Evolutionary conservation across 176 grass and related monocot species (phyloP).

Genomic region (Carex pumila): DNA sequence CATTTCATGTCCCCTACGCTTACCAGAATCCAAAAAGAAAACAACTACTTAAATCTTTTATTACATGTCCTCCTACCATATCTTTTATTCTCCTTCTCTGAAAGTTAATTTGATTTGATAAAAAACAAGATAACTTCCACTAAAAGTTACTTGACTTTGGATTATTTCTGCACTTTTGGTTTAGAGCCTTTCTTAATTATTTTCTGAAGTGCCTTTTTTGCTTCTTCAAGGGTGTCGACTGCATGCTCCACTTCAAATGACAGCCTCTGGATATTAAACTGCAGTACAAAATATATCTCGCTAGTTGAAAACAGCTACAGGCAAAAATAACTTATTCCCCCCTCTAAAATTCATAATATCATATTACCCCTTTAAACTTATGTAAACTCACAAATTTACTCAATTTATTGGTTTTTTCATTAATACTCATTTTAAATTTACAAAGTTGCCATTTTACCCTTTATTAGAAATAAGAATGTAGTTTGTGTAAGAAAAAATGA

Average conservation of each 20-base stretch:
- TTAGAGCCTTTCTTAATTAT: conserved; percentile 51
- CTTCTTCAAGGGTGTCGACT: conserved; percentile 91
- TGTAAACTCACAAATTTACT: too few species aligned
- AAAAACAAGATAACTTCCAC: neutral
- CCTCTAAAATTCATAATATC: too few species aligned
- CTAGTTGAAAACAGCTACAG: neutral
- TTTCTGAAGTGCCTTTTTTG: conserved; percentile 79
- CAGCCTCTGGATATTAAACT: conserved; percentile 93
- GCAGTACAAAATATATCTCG: neutral
- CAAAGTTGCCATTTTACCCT: too few species aligned
- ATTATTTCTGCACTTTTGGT: conserved; percentile 16
- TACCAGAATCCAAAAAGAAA: neutral
- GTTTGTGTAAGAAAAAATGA: too few species aligned
- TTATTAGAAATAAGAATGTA: too few species aligned
- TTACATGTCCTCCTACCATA: neutral
- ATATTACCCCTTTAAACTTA: too few species aligned
- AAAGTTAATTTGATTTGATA: neutral
- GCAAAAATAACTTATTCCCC: too few species aligned
- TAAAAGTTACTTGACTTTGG: neutral
- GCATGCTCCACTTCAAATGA: conserved; percentile 73
- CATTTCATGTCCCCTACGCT: neutral
- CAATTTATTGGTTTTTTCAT: too few species aligned
- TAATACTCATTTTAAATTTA: too few species aligned
- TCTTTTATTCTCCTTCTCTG: neutral
- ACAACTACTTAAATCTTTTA: neutral